Percentiles rank a stretch among this genome's conserved stretches.
Conservation (phyloP, 306 rosid genomes). For the Carpinus viminea region DNA sequence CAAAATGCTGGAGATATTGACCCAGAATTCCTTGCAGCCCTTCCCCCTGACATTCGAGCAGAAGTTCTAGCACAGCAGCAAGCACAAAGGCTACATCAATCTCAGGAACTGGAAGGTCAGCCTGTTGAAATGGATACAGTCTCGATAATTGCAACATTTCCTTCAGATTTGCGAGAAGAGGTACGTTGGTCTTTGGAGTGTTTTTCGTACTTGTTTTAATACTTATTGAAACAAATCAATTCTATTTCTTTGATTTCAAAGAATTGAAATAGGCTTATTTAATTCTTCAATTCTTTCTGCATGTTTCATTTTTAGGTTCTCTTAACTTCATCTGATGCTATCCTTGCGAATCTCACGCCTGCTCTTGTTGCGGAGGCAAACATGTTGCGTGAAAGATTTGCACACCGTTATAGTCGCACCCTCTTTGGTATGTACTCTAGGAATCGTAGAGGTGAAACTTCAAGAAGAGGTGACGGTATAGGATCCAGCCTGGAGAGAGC, state of each 20-base stretch:
- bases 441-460: conserved; percentile 86
- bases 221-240: background rate
- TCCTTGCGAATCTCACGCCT: conserved; percentile 93
- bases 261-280: conserved; percentile 12
- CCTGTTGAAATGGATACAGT: conserved; percentile 99
- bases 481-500: conserved; percentile 66
- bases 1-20: conserved; percentile 85
- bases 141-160: conserved; percentile 96
- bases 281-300: background rate
- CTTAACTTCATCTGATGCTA: conserved; percentile 91
- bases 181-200: conserved; percentile 38
- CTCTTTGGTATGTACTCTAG: conserved; percentile 94
- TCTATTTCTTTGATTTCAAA: no score
- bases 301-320: conserved; percentile 61
- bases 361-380: conserved; percentile 99
- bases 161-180: conserved; percentile 96
- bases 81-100: conserved; percentile 88
- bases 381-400: conserved; percentile 93
- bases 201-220: background rate
- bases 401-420: conserved; percentile 86
- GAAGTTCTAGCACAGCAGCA: conserved; percentile 98
- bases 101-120: conserved; percentile 98
- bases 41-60: conserved; percentile 94
- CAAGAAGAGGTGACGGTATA: conserved; percentile 78
- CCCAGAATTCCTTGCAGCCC: conserved; percentile 99